Evolutionary conservation across 306 rosid genomes (phyloP).

Genomic region (Inga leiocalycina): DNA sequence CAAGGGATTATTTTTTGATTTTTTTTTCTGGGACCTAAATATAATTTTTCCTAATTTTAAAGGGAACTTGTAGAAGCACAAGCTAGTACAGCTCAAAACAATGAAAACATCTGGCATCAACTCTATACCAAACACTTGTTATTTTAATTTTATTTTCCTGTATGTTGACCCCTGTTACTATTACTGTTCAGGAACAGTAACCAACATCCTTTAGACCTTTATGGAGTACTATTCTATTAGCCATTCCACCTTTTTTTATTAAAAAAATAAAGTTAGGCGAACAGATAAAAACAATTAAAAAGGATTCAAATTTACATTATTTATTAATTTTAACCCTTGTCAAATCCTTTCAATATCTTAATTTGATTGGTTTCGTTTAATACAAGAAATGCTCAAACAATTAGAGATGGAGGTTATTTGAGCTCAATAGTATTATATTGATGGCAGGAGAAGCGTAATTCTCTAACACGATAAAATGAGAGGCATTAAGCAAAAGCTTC

Average conservation of each 20-base stretch:
- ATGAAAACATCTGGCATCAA: conserved; percentile 9
- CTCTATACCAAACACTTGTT: background rate
- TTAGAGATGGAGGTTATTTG: background rate
- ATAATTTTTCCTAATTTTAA: background rate
- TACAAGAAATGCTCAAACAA: background rate
- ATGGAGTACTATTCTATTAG: background rate
- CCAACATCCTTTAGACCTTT: background rate
- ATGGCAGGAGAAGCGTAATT: background rate
- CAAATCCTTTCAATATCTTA: no score
- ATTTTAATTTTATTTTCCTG: background rate
- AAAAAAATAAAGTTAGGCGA: background rate
- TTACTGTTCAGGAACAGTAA: conserved; percentile 1
- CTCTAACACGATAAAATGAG: background rate
- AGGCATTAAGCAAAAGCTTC: background rate
- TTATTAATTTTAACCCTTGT: no score
- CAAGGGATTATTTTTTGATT: no score
- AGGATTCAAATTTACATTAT: background rate
- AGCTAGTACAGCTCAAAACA: conserved; percentile 30
- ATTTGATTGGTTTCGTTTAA: background rate
- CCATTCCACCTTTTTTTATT: background rate
- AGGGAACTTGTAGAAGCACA: conserved; percentile 21
- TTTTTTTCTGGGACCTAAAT: no score
- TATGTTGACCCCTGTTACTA: background rate
- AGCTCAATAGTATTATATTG: conserved; percentile 1
- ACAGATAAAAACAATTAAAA: background rate